phyloP scores from a whole-genome alignment of 2,329 filamentous ascomycete species.

The Monilinia vaccinii-corymbosi region DNA sequence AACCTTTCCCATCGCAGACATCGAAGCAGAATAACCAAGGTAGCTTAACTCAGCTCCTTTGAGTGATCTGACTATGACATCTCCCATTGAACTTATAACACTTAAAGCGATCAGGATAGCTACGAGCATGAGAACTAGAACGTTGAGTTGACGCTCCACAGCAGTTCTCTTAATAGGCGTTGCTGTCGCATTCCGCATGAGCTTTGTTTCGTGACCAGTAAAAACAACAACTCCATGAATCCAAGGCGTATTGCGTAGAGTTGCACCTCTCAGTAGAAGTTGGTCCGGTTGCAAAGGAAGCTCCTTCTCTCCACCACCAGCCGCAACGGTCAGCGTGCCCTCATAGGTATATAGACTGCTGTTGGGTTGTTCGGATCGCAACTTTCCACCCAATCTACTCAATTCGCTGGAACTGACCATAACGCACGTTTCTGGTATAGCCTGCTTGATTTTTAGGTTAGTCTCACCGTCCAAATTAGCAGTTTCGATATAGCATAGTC shows the following conservation, averaged over 20 bases:
- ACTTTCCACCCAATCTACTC: conserved; percentile 72
- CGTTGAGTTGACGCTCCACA: conserved; percentile 88
- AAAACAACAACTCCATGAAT: conserved; percentile 94
- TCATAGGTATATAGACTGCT: conserved; percentile 98
- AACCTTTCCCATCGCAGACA: conserved; percentile 45
- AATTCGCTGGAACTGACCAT: conserved; percentile 82
- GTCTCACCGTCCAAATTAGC: conserved; percentile 97
- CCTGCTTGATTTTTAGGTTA: conserved; percentile 98
- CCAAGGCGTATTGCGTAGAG: conserved; percentile 93
- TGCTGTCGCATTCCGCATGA: conserved; percentile 97
- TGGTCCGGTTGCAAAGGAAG: conserved; percentile 85
- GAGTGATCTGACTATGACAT: conserved; percentile 68
- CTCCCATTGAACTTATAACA: conserved; percentile 82
- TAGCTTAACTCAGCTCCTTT: conserved; percentile 58
- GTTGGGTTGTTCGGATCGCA: conserved; percentile 95
- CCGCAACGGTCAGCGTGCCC: conserved; percentile 83
- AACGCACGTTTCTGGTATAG: conserved; percentile 79
- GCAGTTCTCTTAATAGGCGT: conserved; percentile 96
- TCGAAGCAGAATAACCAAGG: conserved; percentile 55
- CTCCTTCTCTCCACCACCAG: conserved; percentile 88
- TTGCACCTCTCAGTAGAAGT: conserved; percentile 84
- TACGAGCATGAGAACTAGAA: conserved; percentile 84
- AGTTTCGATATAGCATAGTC: conserved; percentile 96
- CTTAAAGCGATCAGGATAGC: conserved; percentile 76
- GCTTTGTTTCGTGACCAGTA: conserved; percentile 94